Evolutionary conservation across 768 basidiomycete genomes (phyloP), one percentile per base, ranked within the genome.

Genomic region (Rhizopogon vulgaris): DNA sequence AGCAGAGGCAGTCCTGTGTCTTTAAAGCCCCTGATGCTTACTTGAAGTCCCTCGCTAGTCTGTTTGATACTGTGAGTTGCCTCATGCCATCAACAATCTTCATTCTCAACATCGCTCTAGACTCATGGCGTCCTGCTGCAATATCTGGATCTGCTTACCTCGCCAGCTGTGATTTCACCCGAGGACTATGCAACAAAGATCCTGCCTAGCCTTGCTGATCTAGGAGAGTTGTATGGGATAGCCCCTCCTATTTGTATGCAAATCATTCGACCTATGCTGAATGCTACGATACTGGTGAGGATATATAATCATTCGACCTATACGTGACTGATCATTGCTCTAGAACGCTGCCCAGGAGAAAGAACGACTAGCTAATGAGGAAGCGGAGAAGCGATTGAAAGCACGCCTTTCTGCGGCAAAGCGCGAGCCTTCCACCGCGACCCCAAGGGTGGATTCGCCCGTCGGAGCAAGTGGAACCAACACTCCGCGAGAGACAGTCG

Each of bases 211-310:
- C 71, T 96, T 9, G 69, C 72, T 2, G 86, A 90, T 27, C 77
- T 98, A 8, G 84, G 84, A 48, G 74, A 78, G 48, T 75, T 77
- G 37, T 98, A 87, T 67, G 89, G 87, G 6, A 82, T 99, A 41
- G 82, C 84, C 53, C 82, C 88, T 36, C 81, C 89, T 11, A 85
- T 96, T 51, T 91, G 93, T 49, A 96, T 98, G 90, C 92, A 94
- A 63, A 86, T 98, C 52, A 79, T 91, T 37, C 82, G 96, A 14
- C 94, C 95, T 12, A 84, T 87, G 49, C 73, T 90, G 40, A 82
- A 88, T 56, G 71, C 71, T 8, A 70, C 75, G 27, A 70, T 90
- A 41, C 68, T 88, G 60, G 86, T 86, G 63, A 52, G 78, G 71
- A 1, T 41, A 39, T 32, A 28, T 2, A 6, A 10, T 34, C 38